Percentiles rank a stretch among this genome's conserved stretches.
Conservation (phyloP, 2,329 filamentous ascomycete species). For the Colletotrichum abscissum region DNA sequence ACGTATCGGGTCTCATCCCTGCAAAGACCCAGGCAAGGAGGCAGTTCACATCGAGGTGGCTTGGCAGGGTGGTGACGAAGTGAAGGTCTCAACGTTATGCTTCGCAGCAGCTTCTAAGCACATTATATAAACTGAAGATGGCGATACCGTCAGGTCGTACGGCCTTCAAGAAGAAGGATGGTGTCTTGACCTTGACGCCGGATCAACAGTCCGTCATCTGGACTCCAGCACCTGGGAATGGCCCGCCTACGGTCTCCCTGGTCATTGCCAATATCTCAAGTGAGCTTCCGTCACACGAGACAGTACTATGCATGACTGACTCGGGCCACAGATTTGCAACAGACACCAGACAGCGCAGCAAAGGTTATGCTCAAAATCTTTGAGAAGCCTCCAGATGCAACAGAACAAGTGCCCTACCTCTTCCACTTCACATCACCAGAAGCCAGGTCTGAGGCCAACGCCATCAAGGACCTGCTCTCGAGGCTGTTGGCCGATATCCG, state of each 20-base stretch:
- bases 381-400: constrained; percentile 70
- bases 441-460: constrained; percentile 85
- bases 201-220: constrained; percentile 83
- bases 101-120: not conserved
- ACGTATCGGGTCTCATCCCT: constrained; percentile 21
- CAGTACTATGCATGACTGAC: constrained; percentile 29
- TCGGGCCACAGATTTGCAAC: constrained; percentile 80
- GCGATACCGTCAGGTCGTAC: constrained; percentile 73
- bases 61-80: constrained; percentile 15
- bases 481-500: constrained; percentile 79
- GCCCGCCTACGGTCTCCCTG: constrained; percentile 75
- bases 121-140: constrained; percentile 53
- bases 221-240: constrained; percentile 75
- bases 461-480: constrained; percentile 84
- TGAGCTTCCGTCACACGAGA: constrained; percentile 54
- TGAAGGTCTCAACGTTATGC: not conserved
- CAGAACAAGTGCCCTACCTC: constrained; percentile 77
- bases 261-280: constrained; percentile 83
- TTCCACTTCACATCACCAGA: constrained; percentile 89
- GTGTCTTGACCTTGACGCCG: constrained; percentile 78
- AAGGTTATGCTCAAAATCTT: constrained; percentile 97
- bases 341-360: constrained; percentile 86
- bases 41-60: not conserved
- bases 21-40: not conserved
- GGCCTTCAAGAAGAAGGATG: constrained; percentile 96